Conservation (phyloP, 202 grass and related monocot genomes). For the Dendrocalamus latiflorus region DNA sequence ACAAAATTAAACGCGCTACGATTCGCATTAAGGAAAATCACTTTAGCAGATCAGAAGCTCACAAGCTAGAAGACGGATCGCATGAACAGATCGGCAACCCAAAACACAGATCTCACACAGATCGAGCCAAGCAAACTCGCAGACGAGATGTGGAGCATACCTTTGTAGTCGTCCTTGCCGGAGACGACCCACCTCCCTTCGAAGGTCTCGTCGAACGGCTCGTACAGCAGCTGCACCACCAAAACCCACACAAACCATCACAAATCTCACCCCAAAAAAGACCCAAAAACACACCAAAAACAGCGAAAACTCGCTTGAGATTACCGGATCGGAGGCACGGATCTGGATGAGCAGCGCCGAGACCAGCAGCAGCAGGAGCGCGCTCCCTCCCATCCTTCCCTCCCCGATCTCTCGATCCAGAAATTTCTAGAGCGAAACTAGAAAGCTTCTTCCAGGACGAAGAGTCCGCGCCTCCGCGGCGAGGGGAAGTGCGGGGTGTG, state of each 20-base stretch:
- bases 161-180: slow-evolving; percentile 66
- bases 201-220: slow-evolving; percentile 79
- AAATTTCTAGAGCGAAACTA: not conserved
- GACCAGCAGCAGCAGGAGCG: slow-evolving; percentile 40
- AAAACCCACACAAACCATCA: slow-evolving; percentile 20
- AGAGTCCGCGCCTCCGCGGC: not conserved
- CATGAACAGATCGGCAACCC: not conserved
- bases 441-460: not conserved
- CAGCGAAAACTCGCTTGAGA: not conserved
- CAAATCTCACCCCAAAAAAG: slow-evolving; percentile 5
- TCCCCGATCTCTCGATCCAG: slow-evolving; percentile 24
- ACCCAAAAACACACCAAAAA: not conserved
- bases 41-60: not conserved
- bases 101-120: not conserved
- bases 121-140: not conserved
- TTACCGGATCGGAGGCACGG: slow-evolving; percentile 78
- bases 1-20: not conserved
- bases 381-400: slow-evolving; percentile 32
- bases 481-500: not conserved
- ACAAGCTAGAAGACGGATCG: not conserved
- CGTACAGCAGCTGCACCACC: slow-evolving; percentile 58
- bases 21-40: not conserved
- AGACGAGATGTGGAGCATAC: slow-evolving; percentile 13
- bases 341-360: slow-evolving; percentile 62
- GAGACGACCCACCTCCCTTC: slow-evolving; percentile 69